These are phyloP conservation scores for Fraxinus floribunda DNA, from an alignment of 305 asterid genomes.

Conservation along the genomic window DNA sequence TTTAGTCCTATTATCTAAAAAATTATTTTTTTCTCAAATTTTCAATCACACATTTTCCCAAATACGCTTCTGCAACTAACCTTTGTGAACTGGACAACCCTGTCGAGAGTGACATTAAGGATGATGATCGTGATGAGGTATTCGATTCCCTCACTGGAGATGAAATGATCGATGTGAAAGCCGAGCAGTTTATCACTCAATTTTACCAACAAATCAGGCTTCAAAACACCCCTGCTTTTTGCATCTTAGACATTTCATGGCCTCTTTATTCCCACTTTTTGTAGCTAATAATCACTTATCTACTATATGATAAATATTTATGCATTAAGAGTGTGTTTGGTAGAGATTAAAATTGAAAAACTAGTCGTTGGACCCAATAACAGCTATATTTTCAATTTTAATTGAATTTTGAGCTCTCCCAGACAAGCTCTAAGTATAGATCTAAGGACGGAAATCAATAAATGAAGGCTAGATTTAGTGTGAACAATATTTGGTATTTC, in stretches of 20 bases:
- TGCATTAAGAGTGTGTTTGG: not conserved
- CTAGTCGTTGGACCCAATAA: too few species aligned
- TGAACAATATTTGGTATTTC: not conserved
- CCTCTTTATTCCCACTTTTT: not conserved
- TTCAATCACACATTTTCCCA: too few species aligned
- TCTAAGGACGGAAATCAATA: not conserved
- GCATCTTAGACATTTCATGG: not conserved
- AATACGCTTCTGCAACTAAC: not conserved
- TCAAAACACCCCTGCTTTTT: conserved; percentile 10
- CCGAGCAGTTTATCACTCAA: conserved; percentile 40
- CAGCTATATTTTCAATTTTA: too few species aligned
- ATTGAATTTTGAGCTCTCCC: too few species aligned
- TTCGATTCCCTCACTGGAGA: conserved; percentile 36
- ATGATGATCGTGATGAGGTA: conserved; percentile 30
- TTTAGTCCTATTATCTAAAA: too few species aligned
- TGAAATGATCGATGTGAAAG: conserved; percentile 38
- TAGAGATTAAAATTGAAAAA: too few species aligned
- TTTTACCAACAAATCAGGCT: conserved; percentile 37
- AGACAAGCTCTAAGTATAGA: not conserved
- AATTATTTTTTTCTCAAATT: too few species aligned
- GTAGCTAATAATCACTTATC: not conserved
- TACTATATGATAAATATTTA: not conserved
- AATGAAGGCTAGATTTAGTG: not conserved
- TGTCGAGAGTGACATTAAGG: not conserved
- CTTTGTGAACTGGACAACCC: not conserved